These are phyloP conservation scores for Cicer arietinum DNA, from an alignment of 306 rosid species.

Conservation along the genomic window DNA sequence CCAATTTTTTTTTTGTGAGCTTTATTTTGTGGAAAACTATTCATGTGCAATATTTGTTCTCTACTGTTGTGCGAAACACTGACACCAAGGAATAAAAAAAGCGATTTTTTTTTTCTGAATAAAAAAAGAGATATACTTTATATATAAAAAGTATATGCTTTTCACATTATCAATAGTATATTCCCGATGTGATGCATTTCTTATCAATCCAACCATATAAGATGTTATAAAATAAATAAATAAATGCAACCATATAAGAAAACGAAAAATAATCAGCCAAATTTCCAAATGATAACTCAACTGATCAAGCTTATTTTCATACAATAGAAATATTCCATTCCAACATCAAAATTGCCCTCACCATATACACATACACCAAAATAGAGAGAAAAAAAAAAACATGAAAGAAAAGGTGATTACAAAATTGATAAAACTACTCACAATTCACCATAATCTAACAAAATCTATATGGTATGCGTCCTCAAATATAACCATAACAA, in stretches of 20 bases:
- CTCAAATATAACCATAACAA: neutral
- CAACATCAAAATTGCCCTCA: conserved; percentile 21
- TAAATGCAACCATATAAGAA: neutral
- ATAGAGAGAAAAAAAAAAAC: neutral
- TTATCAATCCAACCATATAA: neutral
- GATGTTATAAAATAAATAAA: neutral
- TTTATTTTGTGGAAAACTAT: neutral
- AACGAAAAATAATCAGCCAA: neutral
- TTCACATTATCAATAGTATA: neutral
- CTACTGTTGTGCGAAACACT: neutral
- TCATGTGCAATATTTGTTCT: neutral
- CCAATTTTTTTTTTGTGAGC: neutral
- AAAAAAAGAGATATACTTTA: too few relatives aligned
- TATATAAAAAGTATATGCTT: neutral
- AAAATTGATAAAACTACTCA: conserved; percentile 35
- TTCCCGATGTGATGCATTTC: neutral
- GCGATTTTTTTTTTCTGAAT: neutral
- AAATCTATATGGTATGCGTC: conserved; percentile 21
- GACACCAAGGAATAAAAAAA: neutral
- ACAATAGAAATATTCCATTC: conserved; percentile 24
- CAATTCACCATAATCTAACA: conserved; percentile 41
- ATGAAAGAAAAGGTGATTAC: conserved; percentile 12
- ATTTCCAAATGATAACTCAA: neutral
- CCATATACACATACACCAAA: neutral
- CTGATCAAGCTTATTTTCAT: neutral